Conservation (phyloP, 192 early-diverging fungal genomes). For the Coemansia sp. region DNA sequence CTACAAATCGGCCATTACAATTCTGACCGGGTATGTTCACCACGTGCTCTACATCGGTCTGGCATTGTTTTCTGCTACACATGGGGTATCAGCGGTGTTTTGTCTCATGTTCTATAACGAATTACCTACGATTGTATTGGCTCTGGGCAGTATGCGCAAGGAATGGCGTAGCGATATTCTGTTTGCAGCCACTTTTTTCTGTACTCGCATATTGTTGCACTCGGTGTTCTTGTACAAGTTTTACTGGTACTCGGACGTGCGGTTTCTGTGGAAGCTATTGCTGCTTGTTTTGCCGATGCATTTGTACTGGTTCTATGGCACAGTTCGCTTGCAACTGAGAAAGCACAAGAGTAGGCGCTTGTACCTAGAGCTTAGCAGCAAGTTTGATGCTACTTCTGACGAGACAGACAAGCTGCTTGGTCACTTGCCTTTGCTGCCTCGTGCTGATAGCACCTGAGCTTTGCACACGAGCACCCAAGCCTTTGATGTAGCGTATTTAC, state of each 20-base stretch:
- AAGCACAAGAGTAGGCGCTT: background rate
- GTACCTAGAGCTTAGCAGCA: background rate
- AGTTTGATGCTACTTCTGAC: background rate
- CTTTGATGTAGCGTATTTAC: too few species aligned
- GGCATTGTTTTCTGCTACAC: conserved; percentile 27
- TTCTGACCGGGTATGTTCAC: conserved; percentile 66
- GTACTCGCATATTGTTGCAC: conserved; percentile 63
- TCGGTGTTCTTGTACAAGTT: conserved; percentile 40
- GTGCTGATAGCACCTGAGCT: background rate
- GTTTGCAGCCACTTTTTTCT: conserved; percentile 60
- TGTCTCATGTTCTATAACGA: conserved; percentile 61
- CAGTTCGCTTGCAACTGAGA: conserved; percentile 12
- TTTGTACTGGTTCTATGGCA: conserved; percentile 59
- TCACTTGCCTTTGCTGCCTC: background rate
- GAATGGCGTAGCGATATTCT: conserved; percentile 56
- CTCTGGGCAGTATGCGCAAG: conserved; percentile 57
- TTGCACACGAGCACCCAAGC: background rate
- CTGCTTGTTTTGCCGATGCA: conserved; percentile 57
- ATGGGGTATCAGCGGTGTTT: conserved; percentile 40
- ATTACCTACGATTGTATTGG: conserved; percentile 61
- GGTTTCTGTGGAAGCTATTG: conserved; percentile 37
- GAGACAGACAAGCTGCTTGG: conserved; percentile 6
- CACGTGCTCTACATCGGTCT: conserved; percentile 60
- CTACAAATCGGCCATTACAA: conserved; percentile 59
- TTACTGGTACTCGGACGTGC: conserved; percentile 25